These are phyloP conservation scores for Globisporangium mamillatum DNA, from an alignment of 352 stramenopile species.

Conservation along the genomic window DNA sequence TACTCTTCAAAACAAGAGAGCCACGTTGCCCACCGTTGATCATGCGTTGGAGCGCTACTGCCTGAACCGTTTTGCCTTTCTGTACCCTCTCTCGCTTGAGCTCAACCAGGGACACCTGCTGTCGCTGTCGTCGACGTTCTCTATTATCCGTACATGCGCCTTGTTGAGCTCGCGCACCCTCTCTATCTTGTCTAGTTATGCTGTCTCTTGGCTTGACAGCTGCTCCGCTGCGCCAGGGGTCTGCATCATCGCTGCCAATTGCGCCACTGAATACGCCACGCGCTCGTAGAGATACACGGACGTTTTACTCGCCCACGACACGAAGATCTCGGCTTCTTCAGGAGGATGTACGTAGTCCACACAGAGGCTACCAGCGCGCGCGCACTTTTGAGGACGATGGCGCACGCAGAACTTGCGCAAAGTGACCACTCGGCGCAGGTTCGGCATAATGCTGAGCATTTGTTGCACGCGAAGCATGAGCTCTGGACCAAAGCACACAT, in stretches of 20 bases:
- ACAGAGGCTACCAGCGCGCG: conserved; percentile 50
- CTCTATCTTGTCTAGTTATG: not conserved
- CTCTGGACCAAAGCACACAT: conserved; percentile 75
- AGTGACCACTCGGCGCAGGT: conserved; percentile 66
- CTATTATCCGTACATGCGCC: not conserved
- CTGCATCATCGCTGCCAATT: conserved; percentile 38
- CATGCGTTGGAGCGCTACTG: not conserved
- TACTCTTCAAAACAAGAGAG: not conserved
- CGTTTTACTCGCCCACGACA: conserved; percentile 80
- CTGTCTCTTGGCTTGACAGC: conserved; percentile 1
- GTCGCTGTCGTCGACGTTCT: not conserved
- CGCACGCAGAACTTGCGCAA: conserved; percentile 80
- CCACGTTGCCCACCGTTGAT: conserved; percentile 3
- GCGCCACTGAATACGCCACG: conserved; percentile 38
- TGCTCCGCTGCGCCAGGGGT: not conserved
- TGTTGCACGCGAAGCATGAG: conserved; percentile 74
- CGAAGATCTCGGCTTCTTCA: conserved; percentile 58
- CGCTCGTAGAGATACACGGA: conserved; percentile 74
- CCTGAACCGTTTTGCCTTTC: not conserved
- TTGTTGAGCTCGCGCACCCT: not conserved
- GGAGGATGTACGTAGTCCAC: conserved; percentile 72
- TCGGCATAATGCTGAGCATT: conserved; percentile 57
- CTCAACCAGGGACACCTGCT: not conserved
- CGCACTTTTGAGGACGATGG: conserved; percentile 64
- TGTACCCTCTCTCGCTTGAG: not conserved